Base-by-base conservation (phyloP, 805 yeast genomes). In the Yarrowia sp. region DNA sequence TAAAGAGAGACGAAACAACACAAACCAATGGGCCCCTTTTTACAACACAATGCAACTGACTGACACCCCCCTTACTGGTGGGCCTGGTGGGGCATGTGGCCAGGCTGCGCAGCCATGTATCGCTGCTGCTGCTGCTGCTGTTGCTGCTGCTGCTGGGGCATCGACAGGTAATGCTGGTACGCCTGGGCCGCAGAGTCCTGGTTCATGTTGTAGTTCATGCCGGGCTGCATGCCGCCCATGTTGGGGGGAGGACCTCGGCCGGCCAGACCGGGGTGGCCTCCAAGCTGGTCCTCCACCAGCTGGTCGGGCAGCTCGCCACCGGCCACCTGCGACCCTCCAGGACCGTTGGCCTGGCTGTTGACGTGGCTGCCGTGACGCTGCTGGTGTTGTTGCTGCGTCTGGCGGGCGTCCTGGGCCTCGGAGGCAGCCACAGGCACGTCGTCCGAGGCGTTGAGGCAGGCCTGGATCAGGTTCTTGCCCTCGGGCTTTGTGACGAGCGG, bases 401-500 rank as follows among this genome's bases (percentile, higher is more conserved):
- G 73, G 43, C 68, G 73, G 59, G 65, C 74, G 69, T 73, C 76
- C 67, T 73, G 74, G 70, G 15, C 10, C 26, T 63, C 74, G 71
- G 76, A 79, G 75, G 74, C n/a, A 9, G 73, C 78, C 50, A 72
- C 80, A 42, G 77, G 80, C 15, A 82, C 87, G 16, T 89, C 94
- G 75, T 92, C 97, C n/a, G 97, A 97, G 9, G 98, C 98, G 79
- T 94, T 92, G 76, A 94, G 83, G 78, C 99, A 95, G 14, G 97
- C 97, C 82, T 95, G 98, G 76, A 94, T 94, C 75, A 94, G 85
- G 79, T 93, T 93, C 79, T 95, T 93, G 73, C 99, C 99, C 81
- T 95, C 99, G 66, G 96, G 89, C 80, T 94, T 93, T 50, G 98
- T 95, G 67, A 95, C 99, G 74, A 95, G 85, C 9, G 99, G 99